Evolutionary conservation across 2,329 filamentous ascomycete genomes (phyloP), one percentile per base, ranked within the genome.

Genomic region (Lecanicillium sp.): DNA sequence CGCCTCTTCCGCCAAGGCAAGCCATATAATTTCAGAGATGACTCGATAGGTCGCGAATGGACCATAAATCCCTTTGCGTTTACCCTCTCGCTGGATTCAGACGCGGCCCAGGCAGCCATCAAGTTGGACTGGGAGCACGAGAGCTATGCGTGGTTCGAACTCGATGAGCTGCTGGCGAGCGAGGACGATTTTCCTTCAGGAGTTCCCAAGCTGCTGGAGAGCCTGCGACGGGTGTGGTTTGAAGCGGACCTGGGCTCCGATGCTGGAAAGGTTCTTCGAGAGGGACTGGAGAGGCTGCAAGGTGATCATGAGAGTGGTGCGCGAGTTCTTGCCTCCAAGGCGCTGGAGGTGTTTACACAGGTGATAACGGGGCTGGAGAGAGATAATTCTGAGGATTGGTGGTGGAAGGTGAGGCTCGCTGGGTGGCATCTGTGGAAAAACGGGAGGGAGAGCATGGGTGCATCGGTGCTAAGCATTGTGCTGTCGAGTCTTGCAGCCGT

Each of bases 351-450:
- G 1, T 65, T 84, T 17, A 57, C 62, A 5, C 58, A 71, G 9
- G 59, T 79, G 3, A 53, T 72, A 3, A 43, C 46, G 5, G 50
- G 53, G 34, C 56, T 66, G 28, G 53, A 57, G 19, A 51, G 32
- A 1, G 35, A 46, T 9, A 43, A 45, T 17, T 3, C 39, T 50
- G 55, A 66, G 1, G 55, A 53, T 6, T 79, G 76, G 68, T 84
- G 78, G 77, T 55, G 54, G 18, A 66, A 65, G 19, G 53, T 72
- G n/a, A 64, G 74, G 12, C 68, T 74, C 60, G 66, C 64, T 3
- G 74, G 69, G 3, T 84, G 80, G 72, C 74, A 81, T 53, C 58
- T 84, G 2, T 77, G 73, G 56, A 79, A 79, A 49, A 78, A 79
- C 39, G 76, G 77, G 0, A 68, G 77, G n/a, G 76, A 79, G 45